These are phyloP conservation scores for Sapria himalayana DNA, from an alignment of 345 rosid species.

Conservation along the genomic window DNA sequence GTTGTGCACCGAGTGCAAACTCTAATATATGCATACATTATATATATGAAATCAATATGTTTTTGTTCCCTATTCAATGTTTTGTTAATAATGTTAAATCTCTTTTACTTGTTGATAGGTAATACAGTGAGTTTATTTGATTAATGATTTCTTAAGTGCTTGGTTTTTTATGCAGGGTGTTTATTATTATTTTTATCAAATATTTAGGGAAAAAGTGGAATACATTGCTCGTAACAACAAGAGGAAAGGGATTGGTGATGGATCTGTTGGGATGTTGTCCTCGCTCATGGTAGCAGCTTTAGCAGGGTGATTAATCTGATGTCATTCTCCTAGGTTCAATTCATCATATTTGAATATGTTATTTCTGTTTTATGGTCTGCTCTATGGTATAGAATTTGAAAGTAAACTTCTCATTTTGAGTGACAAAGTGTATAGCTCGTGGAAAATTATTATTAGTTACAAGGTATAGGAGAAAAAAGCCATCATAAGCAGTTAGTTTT, in stretches of 20 bases:
- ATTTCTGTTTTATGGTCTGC: too few species aligned
- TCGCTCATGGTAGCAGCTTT: conserved; percentile 88
- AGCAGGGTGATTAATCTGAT: conserved; percentile 38
- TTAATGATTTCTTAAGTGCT: conserved; percentile 16
- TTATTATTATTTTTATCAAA: conserved; percentile 98
- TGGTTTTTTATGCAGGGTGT: conserved; percentile 65
- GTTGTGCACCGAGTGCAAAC: too few species aligned
- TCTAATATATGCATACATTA: too few species aligned
- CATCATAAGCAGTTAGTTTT: too few species aligned
- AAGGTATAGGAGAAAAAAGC: too few species aligned
- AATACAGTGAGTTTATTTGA: too few species aligned
- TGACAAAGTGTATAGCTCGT: too few species aligned
- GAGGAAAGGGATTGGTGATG: conserved; percentile 68
- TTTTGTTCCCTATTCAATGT: not conserved
- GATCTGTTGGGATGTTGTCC: conserved; percentile 85
- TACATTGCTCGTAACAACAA: conserved; percentile 31
- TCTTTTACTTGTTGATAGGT: not conserved
- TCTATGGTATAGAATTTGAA: too few species aligned
- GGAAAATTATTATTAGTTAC: too few species aligned
- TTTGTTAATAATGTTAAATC: conserved; percentile 1
- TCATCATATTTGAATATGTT: too few species aligned
- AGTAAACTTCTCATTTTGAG: too few species aligned
- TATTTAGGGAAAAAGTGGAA: conserved; percentile 86
- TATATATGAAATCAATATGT: not conserved
- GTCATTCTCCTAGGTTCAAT: not conserved